These are phyloP conservation scores for Lentinula lateritia DNA, from an alignment of 768 basidiomycete genomes.

Conservation along the genomic window DNA sequence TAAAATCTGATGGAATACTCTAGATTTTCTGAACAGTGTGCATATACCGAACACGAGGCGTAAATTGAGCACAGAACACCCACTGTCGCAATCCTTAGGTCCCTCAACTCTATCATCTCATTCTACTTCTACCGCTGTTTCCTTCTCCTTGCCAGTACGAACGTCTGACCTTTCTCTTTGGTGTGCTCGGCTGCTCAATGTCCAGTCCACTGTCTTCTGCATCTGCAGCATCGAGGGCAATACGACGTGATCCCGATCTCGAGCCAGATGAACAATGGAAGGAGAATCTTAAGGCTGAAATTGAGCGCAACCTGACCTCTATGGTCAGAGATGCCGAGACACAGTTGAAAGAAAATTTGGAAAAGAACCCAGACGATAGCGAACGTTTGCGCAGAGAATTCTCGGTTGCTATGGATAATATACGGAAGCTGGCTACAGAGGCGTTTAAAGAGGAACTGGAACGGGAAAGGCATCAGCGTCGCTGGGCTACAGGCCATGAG, in stretches of 20 bases:
- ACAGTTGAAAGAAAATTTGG: constrained; percentile 46
- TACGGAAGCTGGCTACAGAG: constrained; percentile 40
- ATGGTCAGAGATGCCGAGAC: constrained; percentile 38
- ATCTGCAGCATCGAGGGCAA: constrained; percentile 2
- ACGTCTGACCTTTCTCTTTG: not conserved
- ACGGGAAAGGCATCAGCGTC: constrained; percentile 44
- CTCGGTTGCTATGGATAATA: constrained; percentile 33
- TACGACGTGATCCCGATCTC: not conserved
- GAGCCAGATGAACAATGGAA: constrained; percentile 7
- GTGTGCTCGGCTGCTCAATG: not conserved
- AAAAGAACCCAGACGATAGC: constrained; percentile 32
- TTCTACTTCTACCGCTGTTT: not conserved
- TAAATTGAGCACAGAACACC: not conserved
- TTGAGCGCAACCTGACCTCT: not conserved
- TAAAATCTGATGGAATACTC: constrained; percentile 4
- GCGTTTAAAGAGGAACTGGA: constrained; percentile 38
- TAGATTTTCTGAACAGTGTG: constrained; percentile 1
- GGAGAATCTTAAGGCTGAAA: constrained; percentile 3
- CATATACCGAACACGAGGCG: constrained; percentile 1
- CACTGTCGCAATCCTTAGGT: not conserved
- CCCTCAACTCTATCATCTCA: not conserved
- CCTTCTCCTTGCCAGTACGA: not conserved
- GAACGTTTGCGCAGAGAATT: constrained; percentile 34
- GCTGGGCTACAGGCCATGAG: constrained; percentile 36
- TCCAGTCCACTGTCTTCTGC: constrained; percentile 4